Percentiles rank a stretch among this genome's conserved stretches.
These are phyloP conservation scores for Cordyceps cicadae DNA, from an alignment of 2,329 filamentous ascomycete species.

Conservation along the genomic window DNA sequence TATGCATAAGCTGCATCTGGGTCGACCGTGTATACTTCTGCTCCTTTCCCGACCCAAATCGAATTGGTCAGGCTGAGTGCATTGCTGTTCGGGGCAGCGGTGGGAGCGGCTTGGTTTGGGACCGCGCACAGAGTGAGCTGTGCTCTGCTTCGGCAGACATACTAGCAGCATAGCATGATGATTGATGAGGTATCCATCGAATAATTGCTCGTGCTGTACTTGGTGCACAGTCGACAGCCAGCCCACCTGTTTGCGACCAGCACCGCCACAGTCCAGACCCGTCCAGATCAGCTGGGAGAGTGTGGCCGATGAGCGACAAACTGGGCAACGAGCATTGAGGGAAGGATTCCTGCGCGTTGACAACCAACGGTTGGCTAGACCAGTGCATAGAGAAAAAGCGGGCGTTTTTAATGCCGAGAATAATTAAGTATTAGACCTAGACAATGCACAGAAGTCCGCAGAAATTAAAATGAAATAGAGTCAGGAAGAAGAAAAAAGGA, in stretches of 20 bases:
- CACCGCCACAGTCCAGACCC: neutral
- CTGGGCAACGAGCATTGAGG: neutral
- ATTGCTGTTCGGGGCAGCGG: no score
- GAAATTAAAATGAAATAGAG: neutral
- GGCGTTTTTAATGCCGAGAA: neutral
- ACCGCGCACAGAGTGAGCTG: no score
- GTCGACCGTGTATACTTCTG: no score
- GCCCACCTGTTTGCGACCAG: neutral
- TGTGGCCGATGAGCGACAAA: neutral
- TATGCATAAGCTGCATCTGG: no score
- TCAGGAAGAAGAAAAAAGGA: neutral
- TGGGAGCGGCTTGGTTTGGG: no score
- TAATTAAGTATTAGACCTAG: neutral
- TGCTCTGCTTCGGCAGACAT: no score
- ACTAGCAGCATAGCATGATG: no score
- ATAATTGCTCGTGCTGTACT: no score
- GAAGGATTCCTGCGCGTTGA: neutral
- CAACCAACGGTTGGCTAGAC: neutral
- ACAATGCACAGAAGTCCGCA: neutral
- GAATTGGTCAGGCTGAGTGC: no score
- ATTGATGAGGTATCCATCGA: no score
- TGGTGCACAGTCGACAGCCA: no score
- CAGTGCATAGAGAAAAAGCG: neutral
- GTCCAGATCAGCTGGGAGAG: neutral
- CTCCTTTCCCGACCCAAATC: no score